phyloP scores from a whole-genome alignment of 495 filamentous ascomycete genomes.

The Neurospora sp. region DNA sequence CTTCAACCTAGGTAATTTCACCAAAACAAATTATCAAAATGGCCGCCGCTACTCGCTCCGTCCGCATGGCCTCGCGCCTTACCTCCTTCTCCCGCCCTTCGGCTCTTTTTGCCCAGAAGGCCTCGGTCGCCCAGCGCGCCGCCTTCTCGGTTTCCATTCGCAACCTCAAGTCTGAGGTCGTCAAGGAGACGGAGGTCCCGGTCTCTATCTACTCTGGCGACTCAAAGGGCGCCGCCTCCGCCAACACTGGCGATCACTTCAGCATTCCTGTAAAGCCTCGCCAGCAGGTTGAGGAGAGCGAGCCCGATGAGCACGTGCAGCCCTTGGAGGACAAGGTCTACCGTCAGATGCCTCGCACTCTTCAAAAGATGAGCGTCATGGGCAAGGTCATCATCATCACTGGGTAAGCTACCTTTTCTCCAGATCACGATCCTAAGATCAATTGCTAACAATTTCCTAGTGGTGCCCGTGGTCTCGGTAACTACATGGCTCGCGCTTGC shows the following conservation, averaged over 20 bases:
- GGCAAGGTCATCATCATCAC: slow-evolving; percentile 64
- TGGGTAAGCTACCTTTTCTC: slow-evolving; percentile 42
- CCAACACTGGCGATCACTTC: slow-evolving; percentile 50
- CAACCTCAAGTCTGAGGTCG: slow-evolving; percentile 33
- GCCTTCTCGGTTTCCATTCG: slow-evolving; percentile 28
- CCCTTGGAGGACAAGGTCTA: slow-evolving; percentile 37
- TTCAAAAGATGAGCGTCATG: slow-evolving; percentile 54
- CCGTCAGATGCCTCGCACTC: slow-evolving; percentile 42
- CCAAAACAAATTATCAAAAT: slow-evolving; percentile 22
- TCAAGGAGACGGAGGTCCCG: slow-evolving; percentile 41
- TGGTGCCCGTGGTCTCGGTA: slow-evolving; percentile 66
- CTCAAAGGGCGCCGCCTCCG: slow-evolving; percentile 29
- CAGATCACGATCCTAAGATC: neutral
- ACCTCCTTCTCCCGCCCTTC: slow-evolving; percentile 24
- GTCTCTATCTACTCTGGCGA: slow-evolving; percentile 39
- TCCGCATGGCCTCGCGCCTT: slow-evolving; percentile 24
- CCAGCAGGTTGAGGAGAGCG: slow-evolving; percentile 19
- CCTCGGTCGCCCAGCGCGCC: slow-evolving; percentile 20
- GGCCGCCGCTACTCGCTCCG: slow-evolving; percentile 28
- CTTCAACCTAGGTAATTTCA: neutral
- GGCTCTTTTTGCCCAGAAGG: slow-evolving; percentile 3
- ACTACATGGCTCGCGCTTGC: slow-evolving; percentile 66
- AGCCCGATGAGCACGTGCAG: slow-evolving; percentile 19
- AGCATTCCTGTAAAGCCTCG: slow-evolving; percentile 61
- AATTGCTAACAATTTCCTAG: slow-evolving; percentile 30